phyloP scores from a whole-genome alignment of 495 filamentous ascomycete genomes.

The Patellaria atrata region DNA sequence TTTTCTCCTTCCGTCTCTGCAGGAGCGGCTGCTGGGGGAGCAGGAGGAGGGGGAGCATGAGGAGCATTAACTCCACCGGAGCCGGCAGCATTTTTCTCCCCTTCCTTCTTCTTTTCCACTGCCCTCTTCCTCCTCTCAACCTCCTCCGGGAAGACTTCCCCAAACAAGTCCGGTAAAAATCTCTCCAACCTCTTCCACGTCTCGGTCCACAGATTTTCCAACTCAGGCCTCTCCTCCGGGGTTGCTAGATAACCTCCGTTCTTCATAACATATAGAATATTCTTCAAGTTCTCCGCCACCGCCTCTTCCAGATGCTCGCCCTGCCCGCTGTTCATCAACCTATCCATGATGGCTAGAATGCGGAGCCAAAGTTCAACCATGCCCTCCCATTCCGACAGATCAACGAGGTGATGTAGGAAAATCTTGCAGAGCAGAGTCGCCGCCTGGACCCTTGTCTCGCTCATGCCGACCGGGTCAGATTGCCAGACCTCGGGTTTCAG shows the following conservation, averaged over 20 bases:
- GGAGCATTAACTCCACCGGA: no score
- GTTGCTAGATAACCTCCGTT: constrained; percentile 73
- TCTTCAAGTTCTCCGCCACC: constrained; percentile 90
- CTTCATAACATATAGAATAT: constrained; percentile 91
- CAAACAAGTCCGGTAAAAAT: constrained; percentile 65
- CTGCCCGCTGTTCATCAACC: constrained; percentile 92
- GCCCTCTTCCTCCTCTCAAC: constrained; percentile 12
- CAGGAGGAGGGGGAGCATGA: no score
- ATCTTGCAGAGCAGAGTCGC: constrained; percentile 87
- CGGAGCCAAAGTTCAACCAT: constrained; percentile 87
- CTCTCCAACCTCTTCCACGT: constrained; percentile 84
- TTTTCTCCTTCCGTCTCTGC: constrained; percentile 6
- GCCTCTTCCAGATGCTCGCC: constrained; percentile 87
- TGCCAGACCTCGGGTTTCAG: constrained; percentile 94
- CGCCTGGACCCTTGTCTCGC: constrained; percentile 83
- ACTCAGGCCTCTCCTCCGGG: constrained; percentile 43
- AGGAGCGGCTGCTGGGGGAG: no score
- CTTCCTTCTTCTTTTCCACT: constrained; percentile 6
- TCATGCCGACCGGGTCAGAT: constrained; percentile 84
- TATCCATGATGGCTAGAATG: constrained; percentile 89
- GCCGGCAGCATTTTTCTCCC: constrained; percentile 5
- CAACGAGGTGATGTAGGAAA: constrained; percentile 83
- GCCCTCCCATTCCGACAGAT: constrained; percentile 72
- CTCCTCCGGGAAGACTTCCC: constrained; percentile 31
- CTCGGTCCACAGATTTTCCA: constrained; percentile 54